Percentiles rank a stretch among this genome's conserved stretches.
phyloP scores from a whole-genome alignment of 2,329 filamentous ascomycete genomes.

The Colletotrichum destructivum region DNA sequence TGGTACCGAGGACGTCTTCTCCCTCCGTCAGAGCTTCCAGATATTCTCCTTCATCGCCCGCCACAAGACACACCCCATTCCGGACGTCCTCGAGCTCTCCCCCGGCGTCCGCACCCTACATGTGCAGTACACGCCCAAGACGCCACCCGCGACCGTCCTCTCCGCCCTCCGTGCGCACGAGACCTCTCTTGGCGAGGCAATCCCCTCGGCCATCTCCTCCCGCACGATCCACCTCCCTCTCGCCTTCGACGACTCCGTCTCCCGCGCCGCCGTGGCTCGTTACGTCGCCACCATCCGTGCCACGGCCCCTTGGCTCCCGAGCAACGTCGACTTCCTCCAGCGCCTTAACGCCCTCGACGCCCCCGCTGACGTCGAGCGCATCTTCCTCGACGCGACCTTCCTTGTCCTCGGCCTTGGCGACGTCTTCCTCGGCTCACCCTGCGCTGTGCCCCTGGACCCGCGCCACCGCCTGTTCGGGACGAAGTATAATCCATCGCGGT shows the following conservation, averaged over 20 bases:
- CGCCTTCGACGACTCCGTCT: constrained; percentile 56
- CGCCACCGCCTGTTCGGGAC: constrained; percentile 54
- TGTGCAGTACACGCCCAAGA: constrained; percentile 47
- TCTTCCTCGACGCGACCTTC: constrained; percentile 52
- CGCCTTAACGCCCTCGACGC: constrained; percentile 51
- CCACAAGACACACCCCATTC: constrained; percentile 48
- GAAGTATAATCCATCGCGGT: constrained; percentile 57
- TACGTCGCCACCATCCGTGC: constrained; percentile 75
- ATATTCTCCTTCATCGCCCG: constrained; percentile 54
- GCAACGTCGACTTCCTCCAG: constrained; percentile 70
- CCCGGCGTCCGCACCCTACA: constrained; percentile 55
- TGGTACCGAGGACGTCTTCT: constrained; percentile 48
- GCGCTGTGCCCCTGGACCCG: constrained; percentile 53
- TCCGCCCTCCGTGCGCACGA: constrained; percentile 45
- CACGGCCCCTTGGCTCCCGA: constrained; percentile 74
- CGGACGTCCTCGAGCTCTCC: constrained; percentile 50
- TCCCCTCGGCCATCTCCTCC: constrained; percentile 46
- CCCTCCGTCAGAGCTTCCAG: constrained; percentile 51
- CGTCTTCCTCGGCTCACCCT: constrained; percentile 57
- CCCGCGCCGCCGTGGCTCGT: constrained; percentile 67
- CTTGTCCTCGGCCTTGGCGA: constrained; percentile 57
- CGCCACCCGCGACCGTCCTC: constrained; percentile 45
- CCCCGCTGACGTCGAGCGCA: constrained; percentile 45
- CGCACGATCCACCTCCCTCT: constrained; percentile 55
- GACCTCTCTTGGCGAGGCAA: constrained; percentile 44